These are phyloP conservation scores for Phytophthora parvispora DNA, from an alignment of 352 stramenopile genomes.

Conservation along the genomic window DNA sequence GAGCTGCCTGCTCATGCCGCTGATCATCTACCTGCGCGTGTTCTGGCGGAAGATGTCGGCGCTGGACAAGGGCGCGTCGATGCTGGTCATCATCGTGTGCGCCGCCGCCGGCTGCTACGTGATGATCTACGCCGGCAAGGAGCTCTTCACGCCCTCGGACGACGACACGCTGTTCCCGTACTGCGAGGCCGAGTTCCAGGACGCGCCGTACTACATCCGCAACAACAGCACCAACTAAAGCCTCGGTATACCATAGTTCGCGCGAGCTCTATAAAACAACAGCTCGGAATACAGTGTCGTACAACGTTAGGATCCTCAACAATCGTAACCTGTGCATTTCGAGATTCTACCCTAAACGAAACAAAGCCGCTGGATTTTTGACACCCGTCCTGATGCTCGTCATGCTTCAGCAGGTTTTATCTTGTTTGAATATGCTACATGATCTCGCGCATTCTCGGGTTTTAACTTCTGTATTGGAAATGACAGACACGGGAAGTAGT, in stretches of 20 bases:
- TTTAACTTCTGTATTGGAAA: too few species aligned
- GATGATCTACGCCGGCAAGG: conserved; percentile 59
- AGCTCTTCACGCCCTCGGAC: conserved; percentile 55
- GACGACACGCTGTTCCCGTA: conserved; percentile 63
- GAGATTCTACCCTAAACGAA: too few species aligned
- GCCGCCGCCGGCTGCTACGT: conserved; percentile 59
- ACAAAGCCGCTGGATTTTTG: too few species aligned
- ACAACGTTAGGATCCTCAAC: not conserved
- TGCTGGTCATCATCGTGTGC: conserved; percentile 55
- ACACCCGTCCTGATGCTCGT: too few species aligned
- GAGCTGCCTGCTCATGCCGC: conserved; percentile 62
- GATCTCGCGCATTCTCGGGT: too few species aligned
- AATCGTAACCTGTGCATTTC: too few species aligned
- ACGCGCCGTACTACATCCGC: conserved; percentile 56
- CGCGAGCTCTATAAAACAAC: not conserved
- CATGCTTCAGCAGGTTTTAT: too few species aligned
- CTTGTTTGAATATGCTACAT: too few species aligned
- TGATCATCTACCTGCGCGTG: conserved; percentile 65
- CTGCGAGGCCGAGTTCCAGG: conserved; percentile 59
- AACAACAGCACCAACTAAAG: conserved; percentile 41
- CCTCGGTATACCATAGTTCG: conserved; percentile 9
- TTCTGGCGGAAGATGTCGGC: conserved; percentile 51
- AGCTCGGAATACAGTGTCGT: conserved; percentile 2
- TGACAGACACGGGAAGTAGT: too few species aligned
- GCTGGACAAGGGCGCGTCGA: conserved; percentile 51